Percentiles rank a stretch among this genome's conserved stretches.
Conservation (phyloP, 371 early-diverging fungal genomes). For the Dinochytrium kinnereticum region DNA sequence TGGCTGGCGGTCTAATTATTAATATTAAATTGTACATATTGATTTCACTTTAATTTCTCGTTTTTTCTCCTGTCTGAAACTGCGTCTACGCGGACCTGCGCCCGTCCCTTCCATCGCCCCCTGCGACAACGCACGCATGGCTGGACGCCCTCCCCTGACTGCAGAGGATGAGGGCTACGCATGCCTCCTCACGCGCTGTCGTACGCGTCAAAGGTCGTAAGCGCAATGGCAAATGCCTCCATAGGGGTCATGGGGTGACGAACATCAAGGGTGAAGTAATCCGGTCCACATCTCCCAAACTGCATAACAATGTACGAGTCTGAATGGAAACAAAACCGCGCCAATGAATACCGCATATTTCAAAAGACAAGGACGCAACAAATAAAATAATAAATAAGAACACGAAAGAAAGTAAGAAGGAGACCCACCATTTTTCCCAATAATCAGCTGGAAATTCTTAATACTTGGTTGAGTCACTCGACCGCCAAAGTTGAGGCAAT, state of each 20-base stretch:
- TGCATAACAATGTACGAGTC: constrained; percentile 64
- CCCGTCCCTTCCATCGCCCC: too few species aligned
- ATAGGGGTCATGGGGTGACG: constrained; percentile 66
- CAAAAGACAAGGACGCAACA: not conserved
- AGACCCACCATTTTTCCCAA: constrained; percentile 43
- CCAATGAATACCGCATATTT: constrained; percentile 8
- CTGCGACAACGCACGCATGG: too few species aligned
- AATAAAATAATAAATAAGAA: constrained; percentile 9
- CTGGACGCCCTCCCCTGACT: too few species aligned
- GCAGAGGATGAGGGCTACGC: too few species aligned
- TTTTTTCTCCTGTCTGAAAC: too few species aligned
- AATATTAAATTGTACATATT: too few species aligned
- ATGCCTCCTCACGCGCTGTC: constrained; percentile 51
- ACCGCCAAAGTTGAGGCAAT: constrained; percentile 75
- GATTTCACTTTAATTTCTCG: too few species aligned
- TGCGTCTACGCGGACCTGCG: too few species aligned
- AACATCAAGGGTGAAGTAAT: constrained; percentile 69
- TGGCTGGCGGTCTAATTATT: too few species aligned
- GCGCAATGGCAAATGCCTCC: constrained; percentile 69
- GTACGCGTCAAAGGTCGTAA: constrained; percentile 68
- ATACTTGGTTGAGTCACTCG: constrained; percentile 70
- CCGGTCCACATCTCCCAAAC: constrained; percentile 69
- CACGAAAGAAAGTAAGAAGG: constrained; percentile 18
- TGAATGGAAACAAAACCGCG: constrained; percentile 12
- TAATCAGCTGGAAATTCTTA: constrained; percentile 73